Evolutionary conservation across 495 filamentous ascomycete species (phyloP).

Genomic region (Penicillium crystallinum): DNA sequence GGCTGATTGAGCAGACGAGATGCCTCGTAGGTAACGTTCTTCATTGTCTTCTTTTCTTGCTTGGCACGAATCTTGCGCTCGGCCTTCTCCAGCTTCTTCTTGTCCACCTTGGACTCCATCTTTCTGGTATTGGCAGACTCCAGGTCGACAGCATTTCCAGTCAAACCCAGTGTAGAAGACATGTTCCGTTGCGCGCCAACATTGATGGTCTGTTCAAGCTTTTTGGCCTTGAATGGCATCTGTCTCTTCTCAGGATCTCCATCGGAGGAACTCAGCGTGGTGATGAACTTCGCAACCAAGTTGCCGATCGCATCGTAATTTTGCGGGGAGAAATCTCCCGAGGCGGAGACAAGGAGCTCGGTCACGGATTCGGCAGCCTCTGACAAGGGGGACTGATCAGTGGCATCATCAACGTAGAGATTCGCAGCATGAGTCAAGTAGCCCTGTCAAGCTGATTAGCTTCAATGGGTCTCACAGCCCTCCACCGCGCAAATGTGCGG

Average conservation of each 20-base stretch:
- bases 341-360: conserved; percentile 83
- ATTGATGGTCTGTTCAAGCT: conserved; percentile 91
- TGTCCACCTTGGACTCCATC: conserved; percentile 94
- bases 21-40: conserved; percentile 95
- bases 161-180: conserved; percentile 87
- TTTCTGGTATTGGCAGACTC: conserved; percentile 89
- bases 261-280: conserved; percentile 67
- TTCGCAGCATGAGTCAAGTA: conserved; percentile 91
- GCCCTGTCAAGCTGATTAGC: conserved; percentile 45
- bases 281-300: conserved; percentile 87
- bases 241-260: conserved; percentile 67
- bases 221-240: conserved; percentile 68
- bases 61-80: conserved; percentile 97
- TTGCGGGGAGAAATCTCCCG: conserved; percentile 64
- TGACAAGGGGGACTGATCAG: conserved; percentile 63
- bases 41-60: conserved; percentile 97
- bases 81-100: conserved; percentile 99
- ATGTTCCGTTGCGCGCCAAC: conserved; percentile 91
- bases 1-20: conserved; percentile 82
- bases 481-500: background rate
- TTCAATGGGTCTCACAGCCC: background rate
- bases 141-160: conserved; percentile 79
- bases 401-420: conserved; percentile 66
- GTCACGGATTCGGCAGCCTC: conserved; percentile 83
- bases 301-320: conserved; percentile 73